These are phyloP conservation scores for Chondrus crispus DNA, from an alignment of 23 red algal genomes.

Conservation along the genomic window DNA sequence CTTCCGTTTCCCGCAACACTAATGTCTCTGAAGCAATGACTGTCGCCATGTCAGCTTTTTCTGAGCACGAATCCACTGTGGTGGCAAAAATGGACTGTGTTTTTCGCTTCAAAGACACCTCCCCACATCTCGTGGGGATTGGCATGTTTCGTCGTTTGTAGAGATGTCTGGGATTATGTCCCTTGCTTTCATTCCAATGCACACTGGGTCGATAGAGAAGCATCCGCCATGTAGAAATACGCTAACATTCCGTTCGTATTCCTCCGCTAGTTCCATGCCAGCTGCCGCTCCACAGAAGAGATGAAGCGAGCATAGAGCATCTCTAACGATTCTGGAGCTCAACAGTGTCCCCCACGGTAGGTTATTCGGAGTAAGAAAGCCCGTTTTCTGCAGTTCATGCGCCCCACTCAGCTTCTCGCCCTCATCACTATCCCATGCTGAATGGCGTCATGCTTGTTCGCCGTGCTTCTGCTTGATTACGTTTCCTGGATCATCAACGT, in stretches of 20 bases:
- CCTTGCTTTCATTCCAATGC: neutral
- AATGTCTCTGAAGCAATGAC: too few relatives aligned
- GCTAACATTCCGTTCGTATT: neutral
- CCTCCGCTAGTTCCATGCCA: neutral
- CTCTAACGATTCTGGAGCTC: neutral
- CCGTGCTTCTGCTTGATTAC: neutral
- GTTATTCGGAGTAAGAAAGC: neutral
- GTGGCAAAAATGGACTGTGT: too few relatives aligned
- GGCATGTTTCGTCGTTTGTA: neutral
- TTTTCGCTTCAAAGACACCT: neutral
- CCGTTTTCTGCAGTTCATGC: neutral
- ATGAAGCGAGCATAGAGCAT: neutral
- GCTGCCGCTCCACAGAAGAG: neutral
- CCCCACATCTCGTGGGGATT: neutral
- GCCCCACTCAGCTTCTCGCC: neutral
- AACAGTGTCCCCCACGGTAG: neutral
- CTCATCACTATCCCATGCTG: neutral
- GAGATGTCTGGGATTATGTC: neutral
- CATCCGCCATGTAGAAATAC: neutral
- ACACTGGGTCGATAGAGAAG: neutral
- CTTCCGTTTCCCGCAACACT: too few relatives aligned
- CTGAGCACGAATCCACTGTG: too few relatives aligned
- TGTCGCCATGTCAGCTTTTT: too few relatives aligned
- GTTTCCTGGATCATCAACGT: neutral
- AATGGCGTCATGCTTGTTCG: neutral